These are phyloP conservation scores for Simmondsia chinensis DNA, from an alignment of 148 eudicot species.

Conservation along the genomic window DNA sequence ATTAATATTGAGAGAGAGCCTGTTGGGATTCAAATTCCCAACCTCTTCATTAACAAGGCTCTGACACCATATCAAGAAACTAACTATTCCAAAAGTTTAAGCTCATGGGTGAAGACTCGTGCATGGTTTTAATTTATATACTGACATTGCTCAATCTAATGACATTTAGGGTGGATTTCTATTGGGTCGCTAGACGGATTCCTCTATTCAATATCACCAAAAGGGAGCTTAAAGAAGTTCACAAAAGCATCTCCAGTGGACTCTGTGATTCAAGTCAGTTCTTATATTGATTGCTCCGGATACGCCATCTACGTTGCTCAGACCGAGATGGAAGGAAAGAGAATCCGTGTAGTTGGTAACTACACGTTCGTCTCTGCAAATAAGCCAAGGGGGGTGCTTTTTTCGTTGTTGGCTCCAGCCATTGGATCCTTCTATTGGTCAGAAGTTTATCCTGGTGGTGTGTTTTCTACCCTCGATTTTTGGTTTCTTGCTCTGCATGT, in stretches of 20 bases:
- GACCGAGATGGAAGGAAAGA: constrained; percentile 67
- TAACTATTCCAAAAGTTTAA: too few relatives aligned
- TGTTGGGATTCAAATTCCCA: too few relatives aligned
- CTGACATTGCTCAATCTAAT: background rate
- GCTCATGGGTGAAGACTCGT: too few relatives aligned
- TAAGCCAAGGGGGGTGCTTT: constrained; percentile 52
- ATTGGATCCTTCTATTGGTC: constrained; percentile 65
- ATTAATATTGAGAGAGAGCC: too few relatives aligned
- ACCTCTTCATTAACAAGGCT: too few relatives aligned
- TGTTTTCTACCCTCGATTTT: too few relatives aligned
- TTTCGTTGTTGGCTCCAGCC: constrained; percentile 69
- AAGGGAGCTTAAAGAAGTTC: constrained; percentile 50
- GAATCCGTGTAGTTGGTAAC: constrained; percentile 25
- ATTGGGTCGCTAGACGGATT: constrained; percentile 80
- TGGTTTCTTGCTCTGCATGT: too few relatives aligned
- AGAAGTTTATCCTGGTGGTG: constrained; percentile 61
- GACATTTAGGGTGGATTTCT: constrained; percentile 76
- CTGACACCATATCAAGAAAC: too few relatives aligned
- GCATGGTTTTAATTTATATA: background rate
- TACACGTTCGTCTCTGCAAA: constrained; percentile 52
- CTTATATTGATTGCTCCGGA: constrained; percentile 88
- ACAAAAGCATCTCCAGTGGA: constrained; percentile 26
- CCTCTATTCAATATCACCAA: constrained; percentile 78
- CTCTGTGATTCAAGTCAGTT: constrained; percentile 63
- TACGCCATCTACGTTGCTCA: constrained; percentile 70